Percentiles rank a stretch among this genome's conserved stretches.
phyloP scores from a whole-genome alignment of 2,329 filamentous ascomycete genomes.

The Calonectria henricotiae region DNA sequence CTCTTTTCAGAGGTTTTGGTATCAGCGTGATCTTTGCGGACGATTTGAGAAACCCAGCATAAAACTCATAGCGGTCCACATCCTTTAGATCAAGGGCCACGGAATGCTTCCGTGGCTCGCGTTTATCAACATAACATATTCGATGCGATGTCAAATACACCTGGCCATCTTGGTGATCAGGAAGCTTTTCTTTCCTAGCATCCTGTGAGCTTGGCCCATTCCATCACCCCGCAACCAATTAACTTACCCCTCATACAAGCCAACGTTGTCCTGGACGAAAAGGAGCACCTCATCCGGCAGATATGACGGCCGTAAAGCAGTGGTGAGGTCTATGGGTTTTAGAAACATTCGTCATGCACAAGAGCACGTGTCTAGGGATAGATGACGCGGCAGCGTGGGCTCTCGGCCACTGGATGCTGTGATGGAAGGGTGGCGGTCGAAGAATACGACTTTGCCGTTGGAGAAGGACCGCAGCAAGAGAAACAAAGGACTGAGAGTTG shows the following conservation, averaged over 20 bases:
- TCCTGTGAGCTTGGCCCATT: slow-evolving; percentile 39
- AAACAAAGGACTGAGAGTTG: not conserved
- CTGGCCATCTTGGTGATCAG: slow-evolving; percentile 94
- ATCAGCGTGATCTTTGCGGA: slow-evolving; percentile 93
- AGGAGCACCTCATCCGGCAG: slow-evolving; percentile 94
- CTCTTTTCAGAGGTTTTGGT: slow-evolving; percentile 83
- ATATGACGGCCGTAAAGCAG: slow-evolving; percentile 92
- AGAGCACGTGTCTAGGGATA: slow-evolving; percentile 31
- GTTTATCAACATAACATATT: slow-evolving; percentile 93
- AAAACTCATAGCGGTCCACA: slow-evolving; percentile 91
- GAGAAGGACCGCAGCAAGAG: not conserved
- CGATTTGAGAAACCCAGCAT: slow-evolving; percentile 94
- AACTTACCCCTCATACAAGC: slow-evolving; percentile 94
- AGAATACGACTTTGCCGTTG: not conserved
- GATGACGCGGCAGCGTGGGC: slow-evolving; percentile 21
- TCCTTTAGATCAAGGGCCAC: slow-evolving; percentile 91
- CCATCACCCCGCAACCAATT: slow-evolving; percentile 18
- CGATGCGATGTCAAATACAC: slow-evolving; percentile 97
- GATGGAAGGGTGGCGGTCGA: slow-evolving; percentile 27
- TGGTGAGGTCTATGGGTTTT: slow-evolving; percentile 95
- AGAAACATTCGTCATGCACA: slow-evolving; percentile 90
- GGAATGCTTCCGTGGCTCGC: slow-evolving; percentile 87
- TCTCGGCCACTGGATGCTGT: slow-evolving; percentile 12
- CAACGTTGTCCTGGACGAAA: slow-evolving; percentile 98
- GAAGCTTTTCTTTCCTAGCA: slow-evolving; percentile 91